Evolutionary conservation across 805 yeast genomes (phyloP).

Genomic region (Grigorovia humatica): DNA sequence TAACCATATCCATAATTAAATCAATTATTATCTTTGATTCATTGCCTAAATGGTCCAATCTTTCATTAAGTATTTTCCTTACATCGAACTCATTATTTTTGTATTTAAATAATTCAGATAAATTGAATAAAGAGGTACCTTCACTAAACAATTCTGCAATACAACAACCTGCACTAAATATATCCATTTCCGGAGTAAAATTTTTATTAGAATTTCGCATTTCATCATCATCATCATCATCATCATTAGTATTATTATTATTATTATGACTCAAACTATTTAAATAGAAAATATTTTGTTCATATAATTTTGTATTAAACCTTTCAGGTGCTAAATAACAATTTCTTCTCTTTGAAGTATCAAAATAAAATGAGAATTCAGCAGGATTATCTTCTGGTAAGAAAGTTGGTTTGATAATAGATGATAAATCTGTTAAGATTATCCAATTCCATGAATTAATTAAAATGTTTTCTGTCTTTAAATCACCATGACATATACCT

Average conservation of each 20-base stretch:
- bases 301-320: constrained; percentile 33
- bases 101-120: constrained; percentile 80
- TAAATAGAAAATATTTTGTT: constrained; percentile 3
- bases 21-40: constrained; percentile 36
- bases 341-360: constrained; percentile 73
- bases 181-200: constrained; percentile 61
- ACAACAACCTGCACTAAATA: constrained; percentile 76
- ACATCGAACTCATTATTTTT: constrained; percentile 60
- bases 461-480: constrained; percentile 80
- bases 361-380: constrained; percentile 84
- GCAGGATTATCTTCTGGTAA: constrained; percentile 91
- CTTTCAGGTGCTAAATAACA: constrained; percentile 96
- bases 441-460: constrained; percentile 88
- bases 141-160: constrained; percentile 83
- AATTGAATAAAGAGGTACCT: constrained; percentile 76
- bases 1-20: constrained; percentile 54
- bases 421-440: constrained; percentile 71
- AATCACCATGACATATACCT: constrained; percentile 74
- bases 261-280: constrained; percentile 12
- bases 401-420: constrained; percentile 62
- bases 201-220: too few relatives aligned
- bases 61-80: constrained; percentile 16
- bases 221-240: too few relatives aligned
- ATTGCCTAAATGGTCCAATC: constrained; percentile 30
- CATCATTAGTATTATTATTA: too few relatives aligned